phyloP scores from a whole-genome alignment of 2,329 filamentous ascomycete genomes.

The Podosphaera leucotricha region DNA sequence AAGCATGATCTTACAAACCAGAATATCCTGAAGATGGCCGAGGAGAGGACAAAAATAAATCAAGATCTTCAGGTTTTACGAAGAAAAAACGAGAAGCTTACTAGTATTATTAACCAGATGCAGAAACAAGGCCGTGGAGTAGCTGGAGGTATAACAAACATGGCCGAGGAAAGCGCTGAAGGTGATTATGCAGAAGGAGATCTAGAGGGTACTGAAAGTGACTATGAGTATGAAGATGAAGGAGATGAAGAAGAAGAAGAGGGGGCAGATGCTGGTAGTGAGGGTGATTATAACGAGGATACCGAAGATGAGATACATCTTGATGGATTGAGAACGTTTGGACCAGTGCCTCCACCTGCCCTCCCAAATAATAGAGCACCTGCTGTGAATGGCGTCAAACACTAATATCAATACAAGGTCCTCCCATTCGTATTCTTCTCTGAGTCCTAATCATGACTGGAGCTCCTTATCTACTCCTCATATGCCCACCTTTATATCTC shows the following conservation, averaged over 20 bases:
- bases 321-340: conserved; percentile 14
- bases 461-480: neutral
- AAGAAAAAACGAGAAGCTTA: conserved; percentile 67
- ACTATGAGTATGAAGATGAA: conserved; percentile 40
- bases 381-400: conserved; percentile 2
- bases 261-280: conserved; percentile 16
- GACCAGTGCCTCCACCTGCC: conserved; percentile 14
- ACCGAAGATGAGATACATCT: conserved; percentile 16
- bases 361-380: conserved; percentile 10
- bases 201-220: conserved; percentile 33
- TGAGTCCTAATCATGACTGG: neutral
- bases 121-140: conserved; percentile 75
- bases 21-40: conserved; percentile 93
- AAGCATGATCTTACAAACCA: conserved; percentile 86
- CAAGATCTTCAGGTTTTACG: conserved; percentile 54
- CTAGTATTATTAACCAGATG: conserved; percentile 88
- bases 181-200: conserved; percentile 32
- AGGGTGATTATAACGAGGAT: conserved; percentile 24
- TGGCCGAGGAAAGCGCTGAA: conserved; percentile 30
- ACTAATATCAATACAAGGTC: neutral
- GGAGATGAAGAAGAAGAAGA: conserved; percentile 33
- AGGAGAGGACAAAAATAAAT: conserved; percentile 59
- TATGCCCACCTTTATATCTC: neutral
- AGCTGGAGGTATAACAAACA: conserved; percentile 36
- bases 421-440: neutral